Percentiles rank a stretch among this genome's conserved stretches.
Evolutionary conservation across 805 yeast species (phyloP).

Genomic region (Metschnikowia shivogae): DNA sequence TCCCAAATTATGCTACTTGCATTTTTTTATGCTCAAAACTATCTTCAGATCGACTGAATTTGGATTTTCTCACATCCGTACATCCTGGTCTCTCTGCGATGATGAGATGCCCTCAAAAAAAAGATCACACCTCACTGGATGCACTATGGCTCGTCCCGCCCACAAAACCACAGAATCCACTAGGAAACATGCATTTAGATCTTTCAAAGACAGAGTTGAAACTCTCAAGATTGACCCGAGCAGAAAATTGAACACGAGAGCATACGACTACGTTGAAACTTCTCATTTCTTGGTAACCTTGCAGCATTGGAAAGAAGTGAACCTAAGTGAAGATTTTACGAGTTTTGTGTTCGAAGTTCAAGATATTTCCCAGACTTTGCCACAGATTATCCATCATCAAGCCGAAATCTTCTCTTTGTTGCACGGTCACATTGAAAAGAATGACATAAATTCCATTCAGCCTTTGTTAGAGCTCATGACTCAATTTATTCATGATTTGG

Average conservation of each 20-base stretch:
- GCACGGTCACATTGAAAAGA: conserved; percentile 40
- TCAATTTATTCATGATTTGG: conserved; percentile 87
- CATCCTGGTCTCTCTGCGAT: conserved; percentile 7
- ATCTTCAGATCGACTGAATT: not conserved
- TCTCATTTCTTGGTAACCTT: conserved; percentile 78
- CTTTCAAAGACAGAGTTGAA: conserved; percentile 84
- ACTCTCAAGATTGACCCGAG: conserved; percentile 76
- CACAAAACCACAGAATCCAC: conserved; percentile 49
- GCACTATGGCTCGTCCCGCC: not conserved
- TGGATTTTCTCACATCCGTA: conserved; percentile 9
- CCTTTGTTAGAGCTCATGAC: conserved; percentile 74
- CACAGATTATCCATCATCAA: conserved; percentile 76
- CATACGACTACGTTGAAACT: conserved; percentile 64
- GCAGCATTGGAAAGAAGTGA: conserved; percentile 85
- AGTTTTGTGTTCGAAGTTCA: conserved; percentile 56
- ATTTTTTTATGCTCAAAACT: too few relatives aligned
- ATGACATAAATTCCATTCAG: conserved; percentile 71
- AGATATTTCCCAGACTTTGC: conserved; percentile 59
- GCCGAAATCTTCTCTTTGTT: conserved; percentile 51
- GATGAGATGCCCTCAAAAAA: conserved; percentile 15
- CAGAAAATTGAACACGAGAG: conserved; percentile 50
- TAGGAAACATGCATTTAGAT: conserved; percentile 57
- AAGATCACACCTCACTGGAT: not conserved
- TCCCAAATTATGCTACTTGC: too few relatives aligned
- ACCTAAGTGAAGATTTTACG: conserved; percentile 67